phyloP scores from a whole-genome alignment of 2,329 filamentous ascomycete species.

The Fusarium sp. region DNA sequence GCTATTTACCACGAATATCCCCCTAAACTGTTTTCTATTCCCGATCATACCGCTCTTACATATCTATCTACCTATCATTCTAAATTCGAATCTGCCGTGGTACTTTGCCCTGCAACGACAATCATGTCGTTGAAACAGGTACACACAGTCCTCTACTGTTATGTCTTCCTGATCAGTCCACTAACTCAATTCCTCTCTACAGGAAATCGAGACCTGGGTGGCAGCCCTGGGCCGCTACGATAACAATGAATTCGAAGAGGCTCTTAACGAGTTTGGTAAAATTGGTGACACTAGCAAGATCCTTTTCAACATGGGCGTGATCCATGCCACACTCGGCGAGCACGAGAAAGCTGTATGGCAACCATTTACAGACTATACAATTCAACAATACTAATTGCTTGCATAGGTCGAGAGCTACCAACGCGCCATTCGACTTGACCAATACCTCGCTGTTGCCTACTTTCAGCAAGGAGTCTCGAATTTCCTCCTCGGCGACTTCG shows the following conservation, averaged over 20 bases:
- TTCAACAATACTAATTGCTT: conserved; percentile 26
- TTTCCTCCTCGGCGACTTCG: conserved; percentile 95
- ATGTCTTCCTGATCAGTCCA: conserved; percentile 14
- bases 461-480: conserved; percentile 99
- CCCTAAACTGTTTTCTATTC: conserved; percentile 14
- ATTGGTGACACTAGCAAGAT: conserved; percentile 98
- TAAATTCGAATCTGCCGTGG: conserved; percentile 26
- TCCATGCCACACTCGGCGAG: conserved; percentile 94
- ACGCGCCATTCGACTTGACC: conserved; percentile 86
- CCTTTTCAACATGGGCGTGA: conserved; percentile 97
- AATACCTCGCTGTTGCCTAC: conserved; percentile 96
- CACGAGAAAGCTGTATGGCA: conserved; percentile 92
- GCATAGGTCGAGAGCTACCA: conserved; percentile 91
- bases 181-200: conserved; percentile 24
- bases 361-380: not conserved
- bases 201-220: conserved; percentile 99
- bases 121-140: conserved; percentile 71
- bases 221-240: conserved; percentile 90
- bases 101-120: conserved; percentile 40
- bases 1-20: conserved; percentile 27
- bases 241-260: conserved; percentile 95
- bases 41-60: not conserved
- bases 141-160: conserved; percentile 44
- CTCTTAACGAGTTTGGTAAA: conserved; percentile 81
- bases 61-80: conserved; percentile 3